Percentiles rank a stretch among this genome's conserved stretches.
Conservation (phyloP, 2,329 filamentous ascomycete species). For the Nemania sp. region DNA sequence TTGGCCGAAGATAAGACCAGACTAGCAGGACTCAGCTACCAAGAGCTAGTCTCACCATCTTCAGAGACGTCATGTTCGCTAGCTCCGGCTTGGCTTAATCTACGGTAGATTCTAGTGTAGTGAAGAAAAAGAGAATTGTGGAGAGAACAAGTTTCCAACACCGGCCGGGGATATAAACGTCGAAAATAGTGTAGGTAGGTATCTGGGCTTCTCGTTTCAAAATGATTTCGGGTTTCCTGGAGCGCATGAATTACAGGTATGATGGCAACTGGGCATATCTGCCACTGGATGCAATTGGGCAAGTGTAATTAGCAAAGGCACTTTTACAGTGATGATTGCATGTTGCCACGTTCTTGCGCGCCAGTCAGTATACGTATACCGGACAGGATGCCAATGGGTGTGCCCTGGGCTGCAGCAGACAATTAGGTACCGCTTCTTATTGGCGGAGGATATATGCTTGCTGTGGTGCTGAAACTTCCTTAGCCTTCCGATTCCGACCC, state of each 20-base stretch:
- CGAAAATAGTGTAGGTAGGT: no score
- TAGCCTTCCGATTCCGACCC: slow-evolving; percentile 8
- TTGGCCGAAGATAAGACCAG: slow-evolving; percentile 30
- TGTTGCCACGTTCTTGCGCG: not conserved
- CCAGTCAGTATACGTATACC: not conserved
- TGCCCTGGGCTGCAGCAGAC: not conserved
- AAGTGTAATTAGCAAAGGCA: no score
- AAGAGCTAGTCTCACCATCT: slow-evolving; percentile 1
- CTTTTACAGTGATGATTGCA: not conserved
- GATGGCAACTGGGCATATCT: no score
- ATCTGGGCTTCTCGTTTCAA: no score
- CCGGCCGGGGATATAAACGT: no score
- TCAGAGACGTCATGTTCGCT: not conserved
- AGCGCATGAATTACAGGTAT: no score
- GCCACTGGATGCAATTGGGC: no score
- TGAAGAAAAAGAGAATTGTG: no score
- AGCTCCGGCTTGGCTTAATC: not conserved
- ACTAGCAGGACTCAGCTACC: slow-evolving; percentile 1
- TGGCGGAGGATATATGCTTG: not conserved
- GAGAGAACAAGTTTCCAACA: no score
- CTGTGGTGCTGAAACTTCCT: slow-evolving; percentile 16
- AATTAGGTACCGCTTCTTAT: no score
- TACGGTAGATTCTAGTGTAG: not conserved
- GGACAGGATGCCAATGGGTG: not conserved
- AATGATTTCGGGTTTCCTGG: no score